Evolutionary conservation across 805 yeast species (phyloP), one percentile per base, ranked within the genome.

Genomic region (Kodamaea sagamina): DNA sequence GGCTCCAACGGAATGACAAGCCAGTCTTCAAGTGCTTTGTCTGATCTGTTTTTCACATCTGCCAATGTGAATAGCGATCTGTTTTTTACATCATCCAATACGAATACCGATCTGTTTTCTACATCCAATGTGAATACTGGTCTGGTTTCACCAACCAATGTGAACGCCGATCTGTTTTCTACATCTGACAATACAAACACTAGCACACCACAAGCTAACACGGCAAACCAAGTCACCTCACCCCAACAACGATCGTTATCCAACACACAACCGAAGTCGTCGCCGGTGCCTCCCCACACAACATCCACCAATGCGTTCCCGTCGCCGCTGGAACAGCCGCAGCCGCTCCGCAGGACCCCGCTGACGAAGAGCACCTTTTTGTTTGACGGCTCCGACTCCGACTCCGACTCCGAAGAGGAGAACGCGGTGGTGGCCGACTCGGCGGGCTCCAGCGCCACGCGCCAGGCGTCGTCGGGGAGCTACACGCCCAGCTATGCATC

Each of bases 241-340:
- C 46, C 45, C 19, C 49, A 29, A 13, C 47, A 43, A 21, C 32
- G 43, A 32, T 24, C 48, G 27, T 28, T 44, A n/a, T 38, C 44
- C 26, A 42, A 47, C 19, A 55, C 68, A 7, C 68, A 62, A 39
- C 51, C 55, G 8, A 68, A 69, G 46, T 48, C 74, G 3, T 57
- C 69, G 7, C 72, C 74, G 6, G 57, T 69, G 36, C 75, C 75
- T 2, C 72, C 75, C 3, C 68, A 63, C 35, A 65, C 73, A 19
- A 65, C 73, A 1, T 61, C 72, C n/a, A 65, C 68, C 28, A 68
- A 64, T 52, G 74, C 72, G 11, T 64, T 67, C 44, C 64, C 36
- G 15, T 27, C 39, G 1, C 29, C 17, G 25, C 37, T 15, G 26
- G 22, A 32, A 4, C 26, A 22, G 15, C 43, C 32, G 11, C 21